A percentile compares a stretch with the other conserved stretches of the same genome.
Evolutionary conservation across 2,329 filamentous ascomycete genomes (phyloP).

Genomic region (Colletotrichum sp.): DNA sequence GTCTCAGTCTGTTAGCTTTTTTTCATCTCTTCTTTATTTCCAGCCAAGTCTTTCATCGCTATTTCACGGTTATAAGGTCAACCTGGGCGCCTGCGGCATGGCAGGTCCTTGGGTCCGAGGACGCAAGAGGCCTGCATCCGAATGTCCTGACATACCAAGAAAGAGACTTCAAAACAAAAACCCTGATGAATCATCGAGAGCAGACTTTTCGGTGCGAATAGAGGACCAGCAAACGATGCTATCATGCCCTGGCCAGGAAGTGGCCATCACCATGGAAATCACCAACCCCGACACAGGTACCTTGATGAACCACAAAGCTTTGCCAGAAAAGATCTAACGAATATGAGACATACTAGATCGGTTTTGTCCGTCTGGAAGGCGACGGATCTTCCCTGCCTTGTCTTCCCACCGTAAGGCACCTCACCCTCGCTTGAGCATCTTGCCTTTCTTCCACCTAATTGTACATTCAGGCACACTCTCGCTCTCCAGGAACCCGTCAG

Average conservation of each 20-base stretch:
- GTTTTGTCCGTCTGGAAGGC: neutral
- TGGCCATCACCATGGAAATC: neutral
- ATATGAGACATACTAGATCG: neutral
- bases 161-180: neutral
- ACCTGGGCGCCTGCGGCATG: neutral
- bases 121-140: neutral
- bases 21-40: neutral
- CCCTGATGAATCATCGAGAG: neutral
- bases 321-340: neutral
- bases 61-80: neutral
- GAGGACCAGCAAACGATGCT: neutral
- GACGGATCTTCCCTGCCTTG: neutral
- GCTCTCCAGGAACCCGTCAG: neutral
- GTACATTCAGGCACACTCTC: neutral
- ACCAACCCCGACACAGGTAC: neutral
- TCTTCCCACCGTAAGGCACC: neutral
- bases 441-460: neutral
- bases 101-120: neutral
- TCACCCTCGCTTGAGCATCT: neutral
- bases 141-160: neutral
- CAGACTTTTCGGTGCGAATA: neutral
- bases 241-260: neutral
- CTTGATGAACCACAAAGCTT: neutral
- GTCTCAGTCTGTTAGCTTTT: neutral
- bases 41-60: neutral